Percentiles rank a stretch among this genome's conserved stretches.
phyloP scores from a whole-genome alignment of 1,284 basidiomycete genomes.

The Puccinia polysora region DNA sequence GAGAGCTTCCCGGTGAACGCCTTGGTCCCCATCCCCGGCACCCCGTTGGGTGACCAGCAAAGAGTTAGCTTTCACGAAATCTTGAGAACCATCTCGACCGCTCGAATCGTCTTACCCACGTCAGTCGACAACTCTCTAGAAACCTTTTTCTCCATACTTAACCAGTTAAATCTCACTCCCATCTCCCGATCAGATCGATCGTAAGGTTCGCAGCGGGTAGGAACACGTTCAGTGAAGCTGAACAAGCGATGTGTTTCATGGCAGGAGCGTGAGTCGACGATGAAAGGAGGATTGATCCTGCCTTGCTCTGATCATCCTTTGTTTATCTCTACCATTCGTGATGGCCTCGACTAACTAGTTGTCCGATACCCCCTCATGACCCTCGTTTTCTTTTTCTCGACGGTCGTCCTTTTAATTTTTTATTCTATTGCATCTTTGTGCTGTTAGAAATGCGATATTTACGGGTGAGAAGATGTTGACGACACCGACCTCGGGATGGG shows the following conservation, averaged over 20 bases:
- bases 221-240: conserved; percentile 79
- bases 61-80: conserved; percentile 65
- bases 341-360: no score
- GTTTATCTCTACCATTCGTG: no score
- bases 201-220: conserved; percentile 92
- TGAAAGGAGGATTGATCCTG: no score
- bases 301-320: no score
- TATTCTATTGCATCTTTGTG: no score
- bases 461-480: conserved; percentile 97
- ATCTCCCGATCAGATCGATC: conserved; percentile 63
- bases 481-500: conserved; percentile 65
- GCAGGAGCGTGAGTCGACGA: conserved; percentile 71
- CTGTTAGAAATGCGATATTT: conserved; percentile 76
- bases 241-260: conserved; percentile 98
- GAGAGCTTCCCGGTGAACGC: conserved; percentile 99
- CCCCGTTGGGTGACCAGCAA: conserved; percentile 60
- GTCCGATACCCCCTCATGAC: no score
- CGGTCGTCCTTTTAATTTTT: neutral
- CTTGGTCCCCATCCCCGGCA: conserved; percentile 64
- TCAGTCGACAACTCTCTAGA: neutral
- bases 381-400: no score
- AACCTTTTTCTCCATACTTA: neutral
- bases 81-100: conserved; percentile 88
- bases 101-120: conserved; percentile 80
- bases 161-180: neutral